phyloP scores from a whole-genome alignment of 2,329 filamentous ascomycete genomes.

The Fusarium nematophilum region DNA sequence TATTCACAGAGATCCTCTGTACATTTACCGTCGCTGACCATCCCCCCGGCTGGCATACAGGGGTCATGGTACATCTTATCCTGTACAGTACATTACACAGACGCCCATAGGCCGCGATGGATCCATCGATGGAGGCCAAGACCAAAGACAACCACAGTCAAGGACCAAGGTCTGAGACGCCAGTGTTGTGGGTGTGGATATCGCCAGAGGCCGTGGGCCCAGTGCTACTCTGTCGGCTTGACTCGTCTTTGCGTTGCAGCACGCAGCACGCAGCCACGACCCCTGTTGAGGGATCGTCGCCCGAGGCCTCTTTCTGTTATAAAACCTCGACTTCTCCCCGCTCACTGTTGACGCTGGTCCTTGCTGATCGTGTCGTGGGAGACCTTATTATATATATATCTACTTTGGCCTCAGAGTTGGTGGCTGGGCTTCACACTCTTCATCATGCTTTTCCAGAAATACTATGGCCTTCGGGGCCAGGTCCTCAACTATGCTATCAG shows the following conservation, averaged over 20 bases:
- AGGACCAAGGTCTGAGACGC: conserved; percentile 19
- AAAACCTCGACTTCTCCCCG: conserved; percentile 24
- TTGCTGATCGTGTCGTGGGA: background rate
- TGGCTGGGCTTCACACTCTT: background rate
- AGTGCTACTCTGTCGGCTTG: conserved; percentile 28
- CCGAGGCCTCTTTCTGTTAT: conserved; percentile 22
- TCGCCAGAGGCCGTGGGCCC: conserved; percentile 22
- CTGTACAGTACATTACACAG: conserved; percentile 2
- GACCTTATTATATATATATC: background rate
- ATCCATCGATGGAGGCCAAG: conserved; percentile 18
- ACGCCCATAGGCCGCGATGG: background rate
- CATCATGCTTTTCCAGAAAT: conserved; percentile 53
- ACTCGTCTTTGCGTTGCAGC: conserved; percentile 25
- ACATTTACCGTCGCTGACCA: conserved; percentile 3
- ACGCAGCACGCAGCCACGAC: conserved; percentile 10
- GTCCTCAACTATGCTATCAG: conserved; percentile 76
- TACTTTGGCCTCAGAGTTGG: background rate
- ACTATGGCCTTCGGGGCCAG: conserved; percentile 74
- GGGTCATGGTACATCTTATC: conserved; percentile 13
- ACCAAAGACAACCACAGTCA: conserved; percentile 5
- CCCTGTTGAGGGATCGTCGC: conserved; percentile 10
- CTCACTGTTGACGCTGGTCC: background rate
- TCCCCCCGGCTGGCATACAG: conserved; percentile 1
- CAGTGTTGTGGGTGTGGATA: conserved; percentile 29
- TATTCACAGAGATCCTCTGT: background rate